Evolutionary conservation across 306 rosid genomes (phyloP).

Genomic region (Pueraria montana): DNA sequence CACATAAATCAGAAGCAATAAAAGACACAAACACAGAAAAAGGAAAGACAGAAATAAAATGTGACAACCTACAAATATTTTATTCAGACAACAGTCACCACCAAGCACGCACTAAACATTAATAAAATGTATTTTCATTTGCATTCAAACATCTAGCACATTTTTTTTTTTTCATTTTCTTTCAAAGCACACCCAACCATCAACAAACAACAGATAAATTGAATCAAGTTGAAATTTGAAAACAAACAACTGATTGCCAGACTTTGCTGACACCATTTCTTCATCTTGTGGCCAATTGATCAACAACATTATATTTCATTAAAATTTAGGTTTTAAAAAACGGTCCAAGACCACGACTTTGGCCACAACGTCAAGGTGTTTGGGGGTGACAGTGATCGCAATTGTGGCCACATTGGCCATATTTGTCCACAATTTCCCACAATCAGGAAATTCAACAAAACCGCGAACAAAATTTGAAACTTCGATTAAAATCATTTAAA

Average conservation of each 20-base stretch:
- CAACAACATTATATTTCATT: not conserved
- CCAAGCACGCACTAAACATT: not conserved
- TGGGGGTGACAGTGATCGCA: not conserved
- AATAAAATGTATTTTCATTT: constrained; percentile 2
- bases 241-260: constrained; percentile 25
- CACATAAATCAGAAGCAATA: constrained; percentile 23
- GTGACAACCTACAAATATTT: not conserved
- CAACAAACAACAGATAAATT: constrained; percentile 16
- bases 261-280: not conserved
- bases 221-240: constrained; percentile 1
- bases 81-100: not conserved
- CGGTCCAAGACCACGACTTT: not conserved
- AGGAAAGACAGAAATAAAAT: not conserved
- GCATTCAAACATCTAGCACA: constrained; percentile 26
- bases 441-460: not conserved
- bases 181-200: not conserved
- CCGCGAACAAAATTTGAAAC: not conserved
- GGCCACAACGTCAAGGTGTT: not conserved
- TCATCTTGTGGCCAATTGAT: constrained; percentile 17
- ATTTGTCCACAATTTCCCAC: not conserved
- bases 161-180: not conserved
- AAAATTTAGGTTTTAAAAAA: not conserved
- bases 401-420: not conserved
- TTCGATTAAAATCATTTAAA: not conserved
- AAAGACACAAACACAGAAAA: constrained; percentile 33